Conservation (phyloP, 2,329 filamentous ascomycete species). For the Trematosphaeria pertusa region DNA sequence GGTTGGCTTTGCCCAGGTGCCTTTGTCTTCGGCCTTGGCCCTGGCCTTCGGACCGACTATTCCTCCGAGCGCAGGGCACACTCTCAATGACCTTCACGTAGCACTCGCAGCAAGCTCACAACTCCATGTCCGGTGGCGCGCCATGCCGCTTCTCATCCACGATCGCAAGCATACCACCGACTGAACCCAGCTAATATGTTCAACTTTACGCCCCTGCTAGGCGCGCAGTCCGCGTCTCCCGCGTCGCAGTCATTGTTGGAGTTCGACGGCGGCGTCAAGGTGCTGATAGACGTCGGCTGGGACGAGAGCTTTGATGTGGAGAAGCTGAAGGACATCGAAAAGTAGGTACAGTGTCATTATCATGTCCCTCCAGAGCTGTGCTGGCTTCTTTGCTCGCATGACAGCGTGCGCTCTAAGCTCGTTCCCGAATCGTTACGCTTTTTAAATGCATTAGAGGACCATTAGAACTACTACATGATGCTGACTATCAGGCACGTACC, state of each 20-base stretch:
- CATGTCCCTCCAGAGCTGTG: too few species aligned
- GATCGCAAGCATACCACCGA: neutral
- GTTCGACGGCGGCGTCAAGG: conserved; percentile 94
- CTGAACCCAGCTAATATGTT: conserved; percentile 70
- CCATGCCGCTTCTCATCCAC: conserved; percentile 1
- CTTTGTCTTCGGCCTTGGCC: neutral
- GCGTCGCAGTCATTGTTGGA: conserved; percentile 96
- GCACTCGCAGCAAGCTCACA: too few species aligned
- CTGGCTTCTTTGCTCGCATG: conserved; percentile 6
- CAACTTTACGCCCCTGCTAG: conserved; percentile 90
- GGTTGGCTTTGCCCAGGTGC: too few species aligned
- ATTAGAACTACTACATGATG: conserved; percentile 3
- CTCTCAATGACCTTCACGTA: too few species aligned
- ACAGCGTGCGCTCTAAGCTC: too few species aligned
- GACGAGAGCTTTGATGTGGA: conserved; percentile 86
- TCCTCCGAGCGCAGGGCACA: neutral
- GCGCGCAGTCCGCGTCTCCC: conserved; percentile 83
- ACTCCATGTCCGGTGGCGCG: too few species aligned
- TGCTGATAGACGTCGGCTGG: conserved; percentile 95
- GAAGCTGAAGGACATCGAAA: conserved; percentile 87
- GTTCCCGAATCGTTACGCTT: too few species aligned
- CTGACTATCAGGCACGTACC: conserved; percentile 73
- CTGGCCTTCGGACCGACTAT: neutral
- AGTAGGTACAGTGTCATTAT: too few species aligned
- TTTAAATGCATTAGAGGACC: conserved; percentile 2